Conservation (phyloP, 2,329 filamentous ascomycete species). For the Pseudogymnoascus sp. region DNA sequence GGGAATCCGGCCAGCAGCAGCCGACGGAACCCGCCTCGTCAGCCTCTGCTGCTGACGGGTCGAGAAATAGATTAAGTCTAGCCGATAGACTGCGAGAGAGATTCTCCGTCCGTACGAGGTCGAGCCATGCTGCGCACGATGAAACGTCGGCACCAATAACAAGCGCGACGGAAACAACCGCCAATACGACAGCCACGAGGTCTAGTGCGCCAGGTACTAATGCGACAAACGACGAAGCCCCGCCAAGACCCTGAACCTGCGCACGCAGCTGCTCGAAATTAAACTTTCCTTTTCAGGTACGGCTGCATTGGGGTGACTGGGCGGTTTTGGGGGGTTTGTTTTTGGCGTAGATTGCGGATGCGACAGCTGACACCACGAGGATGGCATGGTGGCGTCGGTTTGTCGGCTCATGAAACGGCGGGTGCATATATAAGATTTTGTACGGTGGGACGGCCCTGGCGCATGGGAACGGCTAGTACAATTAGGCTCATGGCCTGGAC, state of each 20-base stretch:
- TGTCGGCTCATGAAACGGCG: conserved; percentile 5
- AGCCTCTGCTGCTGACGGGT: not conserved
- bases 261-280: not conserved
- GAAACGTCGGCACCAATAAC: not conserved
- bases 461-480: conserved; percentile 3
- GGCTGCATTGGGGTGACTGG: not conserved
- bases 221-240: not conserved
- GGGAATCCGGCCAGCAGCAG: conserved; percentile 24
- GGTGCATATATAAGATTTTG: not conserved
- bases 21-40: not conserved
- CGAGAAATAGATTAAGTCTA: not conserved
- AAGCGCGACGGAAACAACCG: conserved; percentile 3
- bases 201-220: not conserved
- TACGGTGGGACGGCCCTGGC: conserved; percentile 6
- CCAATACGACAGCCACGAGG: not conserved
- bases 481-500: conserved; percentile 5
- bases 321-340: not conserved
- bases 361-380: not conserved
- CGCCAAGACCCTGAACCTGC: not conserved
- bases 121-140: not conserved
- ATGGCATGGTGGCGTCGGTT: not conserved
- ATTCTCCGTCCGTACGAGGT: not conserved
- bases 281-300: conserved; percentile 5
- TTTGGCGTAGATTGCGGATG: not conserved
- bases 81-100: not conserved